Percentiles rank a stretch among this genome's conserved stretches.
phyloP scores from a whole-genome alignment of 371 early-diverging fungal species.

The Apophysomyces ossiformis region DNA sequence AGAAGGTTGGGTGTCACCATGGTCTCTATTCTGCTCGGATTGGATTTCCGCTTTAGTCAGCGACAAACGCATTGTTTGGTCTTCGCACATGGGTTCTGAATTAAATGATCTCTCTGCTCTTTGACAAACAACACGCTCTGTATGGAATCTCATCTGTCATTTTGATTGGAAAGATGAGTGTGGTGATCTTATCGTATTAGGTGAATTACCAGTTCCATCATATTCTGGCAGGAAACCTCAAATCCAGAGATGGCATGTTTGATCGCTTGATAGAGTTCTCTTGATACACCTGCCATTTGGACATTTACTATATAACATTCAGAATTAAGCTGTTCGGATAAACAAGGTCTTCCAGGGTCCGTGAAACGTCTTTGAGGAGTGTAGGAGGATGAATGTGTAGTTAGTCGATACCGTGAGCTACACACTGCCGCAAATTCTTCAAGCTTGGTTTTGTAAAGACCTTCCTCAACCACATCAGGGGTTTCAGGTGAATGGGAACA shows the following conservation, averaged over 20 bases:
- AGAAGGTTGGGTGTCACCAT: slow-evolving; percentile 3
- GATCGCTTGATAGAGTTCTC: slow-evolving; percentile 35
- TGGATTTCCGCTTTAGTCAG: slow-evolving; percentile 5
- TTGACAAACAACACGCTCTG: slow-evolving; percentile 10
- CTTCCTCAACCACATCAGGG: background rate
- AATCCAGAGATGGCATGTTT: slow-evolving; percentile 39
- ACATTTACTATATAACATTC: slow-evolving; percentile 30
- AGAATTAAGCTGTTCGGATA: background rate
- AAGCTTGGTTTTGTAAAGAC: slow-evolving; percentile 24
- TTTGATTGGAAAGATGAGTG: background rate
- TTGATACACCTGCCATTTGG: slow-evolving; percentile 36
- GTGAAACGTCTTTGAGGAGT: slow-evolving; percentile 25
- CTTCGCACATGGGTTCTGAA: background rate
- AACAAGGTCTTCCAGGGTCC: slow-evolving; percentile 20
- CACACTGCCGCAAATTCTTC: slow-evolving; percentile 47
- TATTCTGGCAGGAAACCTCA: slow-evolving; percentile 41
- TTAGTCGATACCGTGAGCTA: slow-evolving; percentile 22
- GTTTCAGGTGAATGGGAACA: slow-evolving; percentile 3
- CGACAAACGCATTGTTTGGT: slow-evolving; percentile 10
- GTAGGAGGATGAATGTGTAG: background rate
- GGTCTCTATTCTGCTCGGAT: background rate
- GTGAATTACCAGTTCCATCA: slow-evolving; percentile 43
- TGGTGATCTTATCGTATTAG: background rate
- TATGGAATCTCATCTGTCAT: slow-evolving; percentile 6
- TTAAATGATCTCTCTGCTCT: background rate